Base-by-base conservation (phyloP, 129 eudicot species). In the Escallonia rubra region DNA sequence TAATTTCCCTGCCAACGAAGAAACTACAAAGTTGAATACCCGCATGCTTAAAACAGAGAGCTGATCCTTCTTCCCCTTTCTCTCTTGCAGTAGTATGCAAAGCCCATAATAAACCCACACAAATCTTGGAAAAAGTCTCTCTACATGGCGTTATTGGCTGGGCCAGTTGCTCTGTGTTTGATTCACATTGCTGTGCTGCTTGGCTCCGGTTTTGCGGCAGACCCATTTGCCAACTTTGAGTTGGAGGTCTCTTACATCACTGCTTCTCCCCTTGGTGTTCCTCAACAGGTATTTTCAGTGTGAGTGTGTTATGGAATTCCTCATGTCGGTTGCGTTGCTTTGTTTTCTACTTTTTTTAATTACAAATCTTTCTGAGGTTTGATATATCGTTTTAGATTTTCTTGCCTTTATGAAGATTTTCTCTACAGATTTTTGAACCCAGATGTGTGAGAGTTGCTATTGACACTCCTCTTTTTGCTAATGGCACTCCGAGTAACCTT, bases 251-350 rank as follows among this genome's bases (percentile, higher is more conserved):
- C 85, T 75, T 93, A 93, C 78, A 77, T 86, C n/a, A 86, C 92
- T 67, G 92, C 79, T 45, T 93, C 96, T 80, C 99, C 99, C 34
- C 87, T 93, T 55, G 99, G 99, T 61, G 92, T 89, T 57, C 85
- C 95, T 34, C 99, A 93, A 76, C 88, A 85, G 96, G 99, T 93
- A n/a, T 10, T 41, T 23, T 0, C 1, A 23, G 34, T 23, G 34
- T 23, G 34, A 0, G 34, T 9, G 2, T 57, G 68, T 41, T 8
- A 12, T 41, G 14, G 46, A 41, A 12, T 43, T 73, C 3, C 12
- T 2, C 43, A 13, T 67, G 7, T 78, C 57, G 57, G 66, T 64
- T 65, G 23, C 8, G 44, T 39, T 68, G 23, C 16, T 2, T 12
- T 10, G 23, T 4, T 13, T 4, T 49, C 9, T 49, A 49, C 9